Evolutionary conservation across 1,284 basidiomycete genomes (phyloP), one percentile per base, ranked within the genome.

Genomic region (Trametes polyzona): DNA sequence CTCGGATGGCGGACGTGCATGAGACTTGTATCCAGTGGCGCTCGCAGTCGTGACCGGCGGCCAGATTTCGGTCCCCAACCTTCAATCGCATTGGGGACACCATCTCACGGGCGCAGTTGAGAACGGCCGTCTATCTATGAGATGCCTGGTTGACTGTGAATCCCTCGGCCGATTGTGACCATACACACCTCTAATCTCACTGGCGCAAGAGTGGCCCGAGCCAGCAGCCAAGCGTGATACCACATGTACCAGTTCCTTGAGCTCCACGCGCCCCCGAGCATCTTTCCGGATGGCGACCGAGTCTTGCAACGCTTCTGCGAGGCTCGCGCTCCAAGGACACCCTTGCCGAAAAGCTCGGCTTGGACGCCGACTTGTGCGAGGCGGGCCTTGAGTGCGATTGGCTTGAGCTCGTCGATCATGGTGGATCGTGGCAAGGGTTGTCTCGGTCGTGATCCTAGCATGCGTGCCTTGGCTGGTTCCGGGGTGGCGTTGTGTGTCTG

Each of bases 321-420:
- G n/a, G 29, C 75, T 71, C 12, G 74, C 73, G 43, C 76, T 76
- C 50, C 75, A n/a, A 98, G 79, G 7, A 96, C 90, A 78, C 96
- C 96, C 74, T 97, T 95, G 19, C 95, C 95, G 16, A 95, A 88
- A 57, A 98, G 87, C 72, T 97, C 95, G 1, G 95, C 93, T 27
- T 92, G 87, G 46, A 98, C 87, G 5, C 88, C 87, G 3, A 93
- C 76, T 0, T 83, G 73, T 2, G 85, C 81, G 14, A 98, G 78
- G 8, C 89, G 84, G 14, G 86, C 72, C 74, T 96, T 96, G 39
- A 98, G 82, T 1, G 85, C 83, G 0, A 93, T 93, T 24, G 98
- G 80, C 69, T 95, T 95, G 41, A 98, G 82, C 69, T 98, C 96
- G 42, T 96, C 96, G 58, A 98, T 96, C 87, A 96, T 96, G 8